Evolutionary conservation across 352 stramenopile genomes (phyloP).

Genomic region (Globisporangium camurandrum): DNA sequence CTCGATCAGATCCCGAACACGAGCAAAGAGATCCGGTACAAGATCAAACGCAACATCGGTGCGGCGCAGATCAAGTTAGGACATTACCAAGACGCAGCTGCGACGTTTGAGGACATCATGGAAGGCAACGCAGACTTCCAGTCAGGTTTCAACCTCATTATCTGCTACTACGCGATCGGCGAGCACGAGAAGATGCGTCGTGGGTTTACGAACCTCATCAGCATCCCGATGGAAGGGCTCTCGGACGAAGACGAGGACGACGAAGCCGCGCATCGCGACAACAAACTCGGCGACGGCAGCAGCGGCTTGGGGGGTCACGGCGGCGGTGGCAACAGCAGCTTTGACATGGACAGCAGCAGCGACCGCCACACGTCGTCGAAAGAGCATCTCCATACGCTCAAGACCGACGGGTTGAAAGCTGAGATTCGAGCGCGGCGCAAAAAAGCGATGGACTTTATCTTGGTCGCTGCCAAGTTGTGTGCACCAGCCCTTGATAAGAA

Average conservation of each 20-base stretch:
- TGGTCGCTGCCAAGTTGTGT: slow-evolving; percentile 92
- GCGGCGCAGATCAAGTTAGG: slow-evolving; percentile 91
- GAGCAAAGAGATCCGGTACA: slow-evolving; percentile 92
- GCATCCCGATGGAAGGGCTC: slow-evolving; percentile 84
- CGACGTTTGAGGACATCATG: slow-evolving; percentile 95
- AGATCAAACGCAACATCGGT: slow-evolving; percentile 97
- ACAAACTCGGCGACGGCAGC: slow-evolving; percentile 29
- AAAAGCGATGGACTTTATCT: slow-evolving; percentile 87
- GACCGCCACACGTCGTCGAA: slow-evolving; percentile 24
- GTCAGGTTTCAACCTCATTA: slow-evolving; percentile 94
- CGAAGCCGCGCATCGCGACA: slow-evolving; percentile 45
- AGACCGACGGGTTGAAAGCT: slow-evolving; percentile 63
- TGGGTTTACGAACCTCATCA: slow-evolving; percentile 88
- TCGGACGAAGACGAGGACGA: slow-evolving; percentile 85
- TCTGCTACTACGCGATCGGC: slow-evolving; percentile 96
- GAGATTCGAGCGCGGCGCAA: slow-evolving; percentile 72
- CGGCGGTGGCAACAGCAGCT: too few relatives aligned
- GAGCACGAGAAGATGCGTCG: slow-evolving; percentile 92
- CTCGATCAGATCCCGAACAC: slow-evolving; percentile 94
- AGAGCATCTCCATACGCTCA: slow-evolving; percentile 54
- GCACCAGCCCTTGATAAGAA: slow-evolving; percentile 90
- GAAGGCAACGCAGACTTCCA: slow-evolving; percentile 91
- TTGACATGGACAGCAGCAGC: slow-evolving; percentile 5
- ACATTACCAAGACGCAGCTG: slow-evolving; percentile 92
- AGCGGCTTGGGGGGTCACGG: too few relatives aligned